Base-by-base conservation (phyloP, 108 stramenopile species). In the Chaetoceros tenuissimus region DNA sequence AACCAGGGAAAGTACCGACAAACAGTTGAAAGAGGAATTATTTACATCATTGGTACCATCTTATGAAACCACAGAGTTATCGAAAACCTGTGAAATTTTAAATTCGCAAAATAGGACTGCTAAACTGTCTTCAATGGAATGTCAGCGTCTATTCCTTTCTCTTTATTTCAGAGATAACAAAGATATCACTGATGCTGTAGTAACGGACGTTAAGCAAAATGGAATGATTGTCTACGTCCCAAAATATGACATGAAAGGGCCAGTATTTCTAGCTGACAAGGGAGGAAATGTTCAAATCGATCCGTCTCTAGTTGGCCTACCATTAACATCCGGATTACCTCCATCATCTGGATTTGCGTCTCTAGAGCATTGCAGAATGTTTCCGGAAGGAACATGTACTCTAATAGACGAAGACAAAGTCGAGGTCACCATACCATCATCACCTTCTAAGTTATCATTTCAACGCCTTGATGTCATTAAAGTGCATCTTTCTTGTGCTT, bases 111-210 rank as follows among this genome's bases (percentile, higher is more conserved):
- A 77, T 31, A 22, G 82, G 28, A 60, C 66, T 51, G 71, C 82
- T 28, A 84, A 84, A 63, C 74, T 77, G 3, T 77, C 78, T 5
- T 80, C 79, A 18, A 63, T 75, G 22, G 78, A 79, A 51, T 84
- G 78, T 51, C 78, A 77, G 30, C 48, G 57, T 19, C 56, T 79
- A 3, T 84, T 84, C 48, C 71, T 84, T 1, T 79, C 78, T 3
- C 51, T 84, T 17, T 84, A 77, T 52, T 80, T 84, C 48, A 57
- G 54, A 28, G 60, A 77, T 22, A 60, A 73, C 23, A 40, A 59
- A 20, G 75, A 75, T 31, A 31, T 60, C 8, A 59, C 67, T 2
- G 31, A 71, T 31, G 82, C 82, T 28, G 77, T 84, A 17, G 75
- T 78, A 7, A 66, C 68, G 3, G 55, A 63, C 23, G 30, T 84